Evolutionary conservation across 495 filamentous ascomycete species (phyloP).

Genomic region (Hypoxylon rickii): DNA sequence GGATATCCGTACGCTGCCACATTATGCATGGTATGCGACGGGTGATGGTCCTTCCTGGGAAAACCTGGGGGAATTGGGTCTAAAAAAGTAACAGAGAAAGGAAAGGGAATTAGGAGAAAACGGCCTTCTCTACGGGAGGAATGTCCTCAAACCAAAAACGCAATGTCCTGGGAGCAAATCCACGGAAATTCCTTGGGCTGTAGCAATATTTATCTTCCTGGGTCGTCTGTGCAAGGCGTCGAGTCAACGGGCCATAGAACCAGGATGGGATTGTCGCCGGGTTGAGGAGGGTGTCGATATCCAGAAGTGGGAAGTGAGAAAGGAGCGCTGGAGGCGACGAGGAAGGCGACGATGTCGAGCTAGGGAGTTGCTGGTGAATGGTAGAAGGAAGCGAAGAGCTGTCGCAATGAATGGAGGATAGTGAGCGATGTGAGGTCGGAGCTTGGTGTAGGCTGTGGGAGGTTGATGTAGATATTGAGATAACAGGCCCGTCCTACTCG

Average conservation of each 20-base stretch:
- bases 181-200: constrained; percentile 40
- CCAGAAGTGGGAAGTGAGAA: constrained; percentile 2
- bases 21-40: constrained; percentile 56
- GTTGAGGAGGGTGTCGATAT: constrained; percentile 15
- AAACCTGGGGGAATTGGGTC: constrained; percentile 23
- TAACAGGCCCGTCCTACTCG: constrained; percentile 15
- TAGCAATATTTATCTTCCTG: constrained; percentile 25
- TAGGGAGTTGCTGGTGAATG: constrained; percentile 20
- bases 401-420: constrained; percentile 29
- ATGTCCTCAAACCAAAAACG: constrained; percentile 30
- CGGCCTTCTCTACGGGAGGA: constrained; percentile 34
- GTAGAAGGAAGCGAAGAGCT: constrained; percentile 17
- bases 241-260: constrained; percentile 35
- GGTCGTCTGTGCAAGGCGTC: constrained; percentile 34
- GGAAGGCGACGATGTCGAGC: constrained; percentile 28
- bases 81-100: constrained; percentile 28
- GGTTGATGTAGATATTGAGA: constrained; percentile 45
- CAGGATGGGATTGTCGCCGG: constrained; percentile 23
- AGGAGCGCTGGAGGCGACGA: constrained; percentile 26
- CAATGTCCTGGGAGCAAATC: constrained; percentile 31
- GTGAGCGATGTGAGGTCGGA: constrained; percentile 31
- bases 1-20: constrained; percentile 57
- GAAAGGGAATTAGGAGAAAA: constrained; percentile 39
- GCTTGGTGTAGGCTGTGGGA: constrained; percentile 36
- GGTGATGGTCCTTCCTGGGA: constrained; percentile 38